Conservation (phyloP, 768 basidiomycete species). For the Suillus paluster region DNA sequence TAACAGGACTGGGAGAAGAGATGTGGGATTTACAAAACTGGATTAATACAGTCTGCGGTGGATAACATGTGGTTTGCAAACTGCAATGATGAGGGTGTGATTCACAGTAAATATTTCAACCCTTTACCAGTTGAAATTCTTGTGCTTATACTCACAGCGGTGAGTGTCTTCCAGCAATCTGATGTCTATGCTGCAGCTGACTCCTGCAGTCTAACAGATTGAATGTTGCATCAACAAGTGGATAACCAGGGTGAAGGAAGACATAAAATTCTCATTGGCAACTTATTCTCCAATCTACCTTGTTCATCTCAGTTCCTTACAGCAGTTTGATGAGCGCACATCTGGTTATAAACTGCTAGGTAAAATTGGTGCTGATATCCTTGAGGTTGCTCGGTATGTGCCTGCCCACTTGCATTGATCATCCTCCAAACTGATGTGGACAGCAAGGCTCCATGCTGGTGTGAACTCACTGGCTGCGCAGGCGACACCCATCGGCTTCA, state of each 20-base stretch:
- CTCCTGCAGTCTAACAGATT: too few species aligned
- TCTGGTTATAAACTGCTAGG: not conserved
- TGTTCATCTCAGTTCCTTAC: too few species aligned
- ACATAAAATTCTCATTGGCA: too few species aligned
- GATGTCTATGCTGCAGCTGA: too few species aligned
- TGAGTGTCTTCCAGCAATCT: not conserved
- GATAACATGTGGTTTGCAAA: conserved; percentile 34
- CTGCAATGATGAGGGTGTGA: conserved; percentile 26
- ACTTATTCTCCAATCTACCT: too few species aligned
- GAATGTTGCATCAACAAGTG: too few species aligned
- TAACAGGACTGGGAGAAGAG: conserved; percentile 6
- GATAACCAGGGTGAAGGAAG: too few species aligned
- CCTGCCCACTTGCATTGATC: not conserved
- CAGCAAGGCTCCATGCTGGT: not conserved
- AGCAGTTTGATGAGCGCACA: too few species aligned
- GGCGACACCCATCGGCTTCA: too few species aligned
- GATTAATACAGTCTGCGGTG: conserved; percentile 26
- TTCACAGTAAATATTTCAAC: conserved; percentile 24
- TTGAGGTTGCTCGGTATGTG: not conserved
- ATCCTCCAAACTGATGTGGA: not conserved
- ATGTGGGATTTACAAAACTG: conserved; percentile 29
- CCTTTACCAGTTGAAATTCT: conserved; percentile 15
- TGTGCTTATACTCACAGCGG: conserved; percentile 5
- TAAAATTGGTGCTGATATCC: not conserved
- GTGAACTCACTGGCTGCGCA: too few species aligned